These are phyloP conservation scores for Tuber indicum DNA, from an alignment of 495 filamentous ascomycete species.

Conservation along the genomic window DNA sequence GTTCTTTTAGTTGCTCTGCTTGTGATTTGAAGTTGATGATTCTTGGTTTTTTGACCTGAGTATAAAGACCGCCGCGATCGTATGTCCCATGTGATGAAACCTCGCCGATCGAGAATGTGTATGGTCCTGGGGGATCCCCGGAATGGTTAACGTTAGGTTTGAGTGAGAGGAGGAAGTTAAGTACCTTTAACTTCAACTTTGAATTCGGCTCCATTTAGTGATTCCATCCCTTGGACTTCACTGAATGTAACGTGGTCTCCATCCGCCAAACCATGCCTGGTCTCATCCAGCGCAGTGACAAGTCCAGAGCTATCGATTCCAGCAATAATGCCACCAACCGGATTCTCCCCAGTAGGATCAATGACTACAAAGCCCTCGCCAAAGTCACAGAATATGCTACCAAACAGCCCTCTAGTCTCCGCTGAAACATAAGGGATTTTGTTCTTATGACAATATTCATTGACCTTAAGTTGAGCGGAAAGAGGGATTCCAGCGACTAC, in stretches of 20 bases:
- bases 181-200: conserved; percentile 83
- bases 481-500: conserved; percentile 81
- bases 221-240: conserved; percentile 90
- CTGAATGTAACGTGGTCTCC: conserved; percentile 93
- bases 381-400: conserved; percentile 94
- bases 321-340: conserved; percentile 81
- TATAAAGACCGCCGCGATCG: conserved; percentile 76
- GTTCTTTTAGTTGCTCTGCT: conserved; percentile 67
- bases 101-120: conserved; percentile 95
- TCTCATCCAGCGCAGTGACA: conserved; percentile 93
- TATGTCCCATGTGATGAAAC: conserved; percentile 81
- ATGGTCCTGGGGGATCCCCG: conserved; percentile 53
- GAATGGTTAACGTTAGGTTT: conserved; percentile 1
- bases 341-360: conserved; percentile 85
- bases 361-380: conserved; percentile 84
- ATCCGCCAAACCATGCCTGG: conserved; percentile 89
- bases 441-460: conserved; percentile 87
- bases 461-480: conserved; percentile 69
- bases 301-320: conserved; percentile 79
- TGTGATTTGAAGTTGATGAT: conserved; percentile 81
- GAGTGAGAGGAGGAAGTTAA: neutral
- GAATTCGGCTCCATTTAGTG: conserved; percentile 67
- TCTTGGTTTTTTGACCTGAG: conserved; percentile 97
- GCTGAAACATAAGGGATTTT: conserved; percentile 81
- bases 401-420: conserved; percentile 90